Conservation (phyloP, 129 eudicot genomes). For the Chrysanthemum seticuspe region DNA sequence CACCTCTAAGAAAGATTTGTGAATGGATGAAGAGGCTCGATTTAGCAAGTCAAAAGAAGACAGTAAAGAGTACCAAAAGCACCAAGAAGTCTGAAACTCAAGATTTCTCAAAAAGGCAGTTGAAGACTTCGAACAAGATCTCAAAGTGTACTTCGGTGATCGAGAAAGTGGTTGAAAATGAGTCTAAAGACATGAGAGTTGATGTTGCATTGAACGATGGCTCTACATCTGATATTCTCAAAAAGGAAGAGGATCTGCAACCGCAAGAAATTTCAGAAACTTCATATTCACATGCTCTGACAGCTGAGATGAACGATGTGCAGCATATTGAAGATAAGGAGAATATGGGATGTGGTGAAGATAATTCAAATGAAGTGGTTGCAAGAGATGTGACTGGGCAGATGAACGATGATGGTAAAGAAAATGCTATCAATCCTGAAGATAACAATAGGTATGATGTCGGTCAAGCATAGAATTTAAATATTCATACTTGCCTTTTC, state of each 20-base stretch:
- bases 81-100: slow-evolving; percentile 23
- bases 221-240: slow-evolving; percentile 13
- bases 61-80: slow-evolving; percentile 27
- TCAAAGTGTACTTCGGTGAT: neutral
- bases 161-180: slow-evolving; percentile 19
- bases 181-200: slow-evolving; percentile 19
- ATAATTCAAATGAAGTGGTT: slow-evolving; percentile 23
- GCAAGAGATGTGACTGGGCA: neutral
- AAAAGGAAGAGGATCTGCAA: slow-evolving; percentile 22
- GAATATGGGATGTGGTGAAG: slow-evolving; percentile 18
- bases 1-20: slow-evolving; percentile 68
- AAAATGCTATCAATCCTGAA: slow-evolving; percentile 51
- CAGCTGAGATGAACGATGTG: slow-evolving; percentile 20
- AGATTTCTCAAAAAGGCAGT: slow-evolving; percentile 31
- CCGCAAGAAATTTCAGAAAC: slow-evolving; percentile 12
- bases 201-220: slow-evolving; percentile 5
- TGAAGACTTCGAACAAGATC: too few species aligned
- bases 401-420: slow-evolving; percentile 54
- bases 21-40: slow-evolving; percentile 71
- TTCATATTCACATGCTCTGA: slow-evolving; percentile 17
- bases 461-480: neutral
- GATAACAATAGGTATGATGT: slow-evolving; percentile 58
- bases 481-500: slow-evolving; percentile 6
- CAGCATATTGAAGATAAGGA: slow-evolving; percentile 30
- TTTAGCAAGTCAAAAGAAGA: slow-evolving; percentile 66